Conservation (phyloP, 768 basidiomycete species). For the Dioszegia aurantiaca region DNA sequence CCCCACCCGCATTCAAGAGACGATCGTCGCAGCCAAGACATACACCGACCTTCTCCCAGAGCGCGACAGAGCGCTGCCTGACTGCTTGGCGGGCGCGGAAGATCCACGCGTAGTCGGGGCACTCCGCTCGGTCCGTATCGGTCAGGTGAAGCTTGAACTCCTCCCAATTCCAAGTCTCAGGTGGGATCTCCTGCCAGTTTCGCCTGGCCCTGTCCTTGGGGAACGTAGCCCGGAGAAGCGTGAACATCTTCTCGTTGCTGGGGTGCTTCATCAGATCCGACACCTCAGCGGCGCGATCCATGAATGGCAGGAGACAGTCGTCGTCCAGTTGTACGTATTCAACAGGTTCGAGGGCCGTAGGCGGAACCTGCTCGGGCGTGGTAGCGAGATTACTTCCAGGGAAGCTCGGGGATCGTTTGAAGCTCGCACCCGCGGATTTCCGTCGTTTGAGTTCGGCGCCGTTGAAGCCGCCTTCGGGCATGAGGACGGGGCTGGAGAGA, state of each 20-base stretch:
- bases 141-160: slow-evolving; percentile 71
- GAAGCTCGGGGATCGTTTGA: slow-evolving; percentile 5
- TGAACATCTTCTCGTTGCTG: slow-evolving; percentile 59
- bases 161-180: slow-evolving; percentile 65
- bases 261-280: slow-evolving; percentile 62
- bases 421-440: slow-evolving; percentile 24
- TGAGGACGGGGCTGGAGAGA: slow-evolving; percentile 37
- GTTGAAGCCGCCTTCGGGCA: slow-evolving; percentile 42
- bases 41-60: slow-evolving; percentile 87
- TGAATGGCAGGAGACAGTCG: slow-evolving; percentile 78
- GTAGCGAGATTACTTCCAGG: neutral
- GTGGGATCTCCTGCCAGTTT: slow-evolving; percentile 59
- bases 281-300: slow-evolving; percentile 77
- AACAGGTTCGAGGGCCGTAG: slow-evolving; percentile 48
- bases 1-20: slow-evolving; percentile 55
- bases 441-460: slow-evolving; percentile 42
- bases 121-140: slow-evolving; percentile 52
- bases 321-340: slow-evolving; percentile 54
- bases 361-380: slow-evolving; percentile 18
- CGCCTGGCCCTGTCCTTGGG: slow-evolving; percentile 44
- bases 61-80: slow-evolving; percentile 71
- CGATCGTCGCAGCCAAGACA: slow-evolving; percentile 84
- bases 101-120: slow-evolving; percentile 71
- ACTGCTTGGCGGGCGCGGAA: slow-evolving; percentile 71
- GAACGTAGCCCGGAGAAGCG: slow-evolving; percentile 45